Percentiles rank a stretch among this genome's conserved stretches.
Conservation (phyloP, 805 yeast genomes). For the Zygosaccharomyces kombuchaensis region DNA sequence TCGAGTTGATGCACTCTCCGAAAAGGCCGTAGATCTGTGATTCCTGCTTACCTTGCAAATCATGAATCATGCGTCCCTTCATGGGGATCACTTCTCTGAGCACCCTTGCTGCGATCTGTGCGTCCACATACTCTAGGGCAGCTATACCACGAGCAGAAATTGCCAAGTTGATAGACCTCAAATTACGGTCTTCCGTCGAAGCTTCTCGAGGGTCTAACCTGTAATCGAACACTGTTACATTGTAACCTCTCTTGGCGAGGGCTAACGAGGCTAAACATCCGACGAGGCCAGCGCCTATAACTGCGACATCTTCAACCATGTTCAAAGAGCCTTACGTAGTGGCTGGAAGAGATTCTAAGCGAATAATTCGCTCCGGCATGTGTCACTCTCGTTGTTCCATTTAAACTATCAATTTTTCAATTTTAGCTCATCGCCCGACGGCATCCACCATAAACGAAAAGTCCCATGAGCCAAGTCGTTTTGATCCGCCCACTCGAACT, state of each 20-base stretch:
- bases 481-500: neutral
- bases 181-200: conserved; percentile 35
- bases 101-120: conserved; percentile 51
- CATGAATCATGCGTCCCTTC: conserved; percentile 89
- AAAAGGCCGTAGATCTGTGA: conserved; percentile 73
- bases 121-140: conserved; percentile 61
- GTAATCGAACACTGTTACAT: conserved; percentile 68
- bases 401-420: neutral
- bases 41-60: conserved; percentile 53
- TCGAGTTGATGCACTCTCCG: conserved; percentile 82
- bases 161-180: conserved; percentile 80
- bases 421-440: neutral
- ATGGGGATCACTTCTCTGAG: conserved; percentile 69
- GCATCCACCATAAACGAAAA: neutral
- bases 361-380: neutral
- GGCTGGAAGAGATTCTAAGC: neutral
- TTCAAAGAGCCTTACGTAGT: neutral
- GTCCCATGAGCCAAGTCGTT: neutral
- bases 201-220: conserved; percentile 60
- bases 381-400: neutral
- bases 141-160: conserved; percentile 80
- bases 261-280: conserved; percentile 86
- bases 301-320: conserved; percentile 40
- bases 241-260: conserved; percentile 62
- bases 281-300: conserved; percentile 89